Conservation (phyloP, 2,329 filamentous ascomycete genomes). For the Clonostachys sp. region DNA sequence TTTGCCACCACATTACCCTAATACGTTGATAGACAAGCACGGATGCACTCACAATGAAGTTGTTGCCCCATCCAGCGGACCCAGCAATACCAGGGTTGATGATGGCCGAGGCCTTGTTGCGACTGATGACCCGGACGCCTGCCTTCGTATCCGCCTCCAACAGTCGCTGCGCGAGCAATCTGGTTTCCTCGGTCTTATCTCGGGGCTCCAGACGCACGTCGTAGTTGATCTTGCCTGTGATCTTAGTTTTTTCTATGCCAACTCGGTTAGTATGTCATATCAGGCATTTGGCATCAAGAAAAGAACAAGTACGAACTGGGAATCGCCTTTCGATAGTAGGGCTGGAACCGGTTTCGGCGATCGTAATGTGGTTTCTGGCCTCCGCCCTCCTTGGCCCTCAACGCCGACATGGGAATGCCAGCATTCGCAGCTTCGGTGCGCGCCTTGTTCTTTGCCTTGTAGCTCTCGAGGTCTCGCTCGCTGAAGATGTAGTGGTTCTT, state of each 20-base stretch:
- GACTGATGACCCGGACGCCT: conserved; percentile 44
- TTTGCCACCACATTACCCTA: background rate
- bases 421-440: conserved; percentile 51
- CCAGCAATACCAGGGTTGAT: conserved; percentile 48
- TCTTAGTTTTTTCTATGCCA: conserved; percentile 68
- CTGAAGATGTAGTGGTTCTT: conserved; percentile 89
- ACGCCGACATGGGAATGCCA: conserved; percentile 54
- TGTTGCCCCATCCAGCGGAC: conserved; percentile 29
- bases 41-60: conserved; percentile 51
- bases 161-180: conserved; percentile 55
- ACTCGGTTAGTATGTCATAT: conserved; percentile 10
- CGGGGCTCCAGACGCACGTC: conserved; percentile 73
- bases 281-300: background rate
- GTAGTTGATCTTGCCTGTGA: conserved; percentile 68
- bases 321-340: conserved; percentile 67
- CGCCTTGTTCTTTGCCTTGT: conserved; percentile 41
- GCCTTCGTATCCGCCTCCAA: conserved; percentile 41
- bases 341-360: conserved; percentile 40
- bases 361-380: conserved; percentile 41
- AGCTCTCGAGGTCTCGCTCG: conserved; percentile 77
- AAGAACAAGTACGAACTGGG: conserved; percentile 53
- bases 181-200: conserved; percentile 64
- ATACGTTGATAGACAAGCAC: background rate
- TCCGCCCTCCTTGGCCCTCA: conserved; percentile 16
- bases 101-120: conserved; percentile 42